Percentiles rank a stretch among this genome's conserved stretches.
Conservation (phyloP, 1,139 yeast species). For the Tardiomyces depauwii region DNA sequence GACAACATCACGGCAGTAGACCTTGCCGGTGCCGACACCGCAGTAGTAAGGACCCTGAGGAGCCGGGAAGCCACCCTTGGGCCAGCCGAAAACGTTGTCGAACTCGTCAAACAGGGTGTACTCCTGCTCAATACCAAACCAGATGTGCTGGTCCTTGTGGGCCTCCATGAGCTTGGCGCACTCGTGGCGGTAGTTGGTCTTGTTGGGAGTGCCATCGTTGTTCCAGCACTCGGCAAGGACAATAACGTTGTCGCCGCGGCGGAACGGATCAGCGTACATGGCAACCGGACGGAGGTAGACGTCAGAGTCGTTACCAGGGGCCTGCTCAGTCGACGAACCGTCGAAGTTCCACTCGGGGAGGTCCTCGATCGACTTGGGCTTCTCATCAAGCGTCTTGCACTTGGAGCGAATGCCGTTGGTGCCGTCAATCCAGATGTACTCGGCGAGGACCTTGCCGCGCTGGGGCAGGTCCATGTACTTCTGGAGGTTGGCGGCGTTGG, state of each 20-base stretch:
- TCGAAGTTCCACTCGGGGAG: conserved; percentile 99
- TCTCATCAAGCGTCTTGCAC: conserved; percentile 71
- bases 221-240: conserved; percentile 96
- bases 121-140: conserved; percentile 99
- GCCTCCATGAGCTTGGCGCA: conserved; percentile 94
- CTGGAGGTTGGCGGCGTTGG: conserved; percentile 31
- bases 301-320: conserved; percentile 97
- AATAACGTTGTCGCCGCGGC: conserved; percentile 93
- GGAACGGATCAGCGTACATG: conserved; percentile 90
- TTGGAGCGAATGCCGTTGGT: conserved; percentile 88
- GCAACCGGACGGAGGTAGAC: conserved; percentile 90
- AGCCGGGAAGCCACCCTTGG: conserved; percentile 99
- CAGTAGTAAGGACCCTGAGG: conserved; percentile 99
- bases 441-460: conserved; percentile 81
- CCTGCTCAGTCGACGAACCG: conserved; percentile 97
- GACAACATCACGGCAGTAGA: conserved; percentile 93
- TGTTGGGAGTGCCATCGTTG: conserved; percentile 98
- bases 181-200: conserved; percentile 95
- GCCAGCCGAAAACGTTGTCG: conserved; percentile 95
- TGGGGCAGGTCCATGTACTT: conserved; percentile 81
- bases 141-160: conserved; percentile 71
- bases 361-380: conserved; percentile 65
- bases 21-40: conserved; percentile 99
- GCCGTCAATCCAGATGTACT: conserved; percentile 96
- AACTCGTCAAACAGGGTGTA: conserved; percentile 89